Evolutionary conservation across 371 early-diverging fungal genomes (phyloP).

Genomic region (Mucor saturninus): DNA sequence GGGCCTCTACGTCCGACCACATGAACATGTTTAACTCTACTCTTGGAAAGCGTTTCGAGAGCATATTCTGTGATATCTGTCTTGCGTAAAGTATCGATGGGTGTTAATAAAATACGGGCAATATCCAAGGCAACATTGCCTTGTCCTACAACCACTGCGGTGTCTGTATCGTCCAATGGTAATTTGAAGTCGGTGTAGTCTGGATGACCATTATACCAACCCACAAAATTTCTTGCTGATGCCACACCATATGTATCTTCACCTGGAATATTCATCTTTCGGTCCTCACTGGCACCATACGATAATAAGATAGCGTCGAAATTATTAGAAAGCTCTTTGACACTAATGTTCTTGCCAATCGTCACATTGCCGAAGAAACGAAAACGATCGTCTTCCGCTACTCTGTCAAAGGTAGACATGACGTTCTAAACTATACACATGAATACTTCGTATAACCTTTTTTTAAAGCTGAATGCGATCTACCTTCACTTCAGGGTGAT

Average conservation of each 20-base stretch:
- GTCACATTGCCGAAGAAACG: slow-evolving; percentile 84
- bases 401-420: slow-evolving; percentile 83
- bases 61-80: slow-evolving; percentile 91
- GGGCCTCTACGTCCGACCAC: slow-evolving; percentile 94
- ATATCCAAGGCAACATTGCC: slow-evolving; percentile 97
- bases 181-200: slow-evolving; percentile 56
- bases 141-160: slow-evolving; percentile 88
- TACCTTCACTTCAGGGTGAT: slow-evolving; percentile 97
- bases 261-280: slow-evolving; percentile 72
- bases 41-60: slow-evolving; percentile 69
- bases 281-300: slow-evolving; percentile 86
- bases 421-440: slow-evolving; percentile 61
- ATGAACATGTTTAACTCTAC: slow-evolving; percentile 79
- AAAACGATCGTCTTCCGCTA: slow-evolving; percentile 73
- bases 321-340: slow-evolving; percentile 60
- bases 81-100: slow-evolving; percentile 72
- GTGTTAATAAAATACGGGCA: slow-evolving; percentile 86
- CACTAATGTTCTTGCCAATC: slow-evolving; percentile 53
- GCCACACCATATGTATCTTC: slow-evolving; percentile 69
- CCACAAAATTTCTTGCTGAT: slow-evolving; percentile 88
- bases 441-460: background rate
- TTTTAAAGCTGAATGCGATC: background rate
- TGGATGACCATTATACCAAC: slow-evolving; percentile 96
- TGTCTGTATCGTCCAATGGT: slow-evolving; percentile 72
- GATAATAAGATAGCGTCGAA: slow-evolving; percentile 89